These are phyloP conservation scores for Monascus purpureus DNA, from an alignment of 495 filamentous ascomycete species.

Conservation along the genomic window DNA sequence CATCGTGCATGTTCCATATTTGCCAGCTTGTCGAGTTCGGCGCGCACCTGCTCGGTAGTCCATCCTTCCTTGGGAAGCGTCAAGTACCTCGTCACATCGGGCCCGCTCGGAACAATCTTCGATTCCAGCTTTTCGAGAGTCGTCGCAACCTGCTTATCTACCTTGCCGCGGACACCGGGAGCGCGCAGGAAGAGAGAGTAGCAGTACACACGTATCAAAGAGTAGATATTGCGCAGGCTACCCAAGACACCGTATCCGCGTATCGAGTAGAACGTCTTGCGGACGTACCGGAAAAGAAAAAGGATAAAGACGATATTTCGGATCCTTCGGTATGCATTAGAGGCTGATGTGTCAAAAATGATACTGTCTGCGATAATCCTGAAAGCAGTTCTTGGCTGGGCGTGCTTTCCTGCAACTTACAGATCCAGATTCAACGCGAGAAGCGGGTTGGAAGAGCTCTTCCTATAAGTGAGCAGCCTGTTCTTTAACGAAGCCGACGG, in stretches of 20 bases:
- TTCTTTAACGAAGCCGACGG: constrained; percentile 28
- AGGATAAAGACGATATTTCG: constrained; percentile 83
- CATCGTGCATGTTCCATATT: constrained; percentile 88
- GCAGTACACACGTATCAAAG: constrained; percentile 48
- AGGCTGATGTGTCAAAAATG: constrained; percentile 7
- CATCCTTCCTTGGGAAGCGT: constrained; percentile 76
- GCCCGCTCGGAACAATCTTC: constrained; percentile 64
- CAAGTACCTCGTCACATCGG: constrained; percentile 58
- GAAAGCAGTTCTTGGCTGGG: too few species aligned
- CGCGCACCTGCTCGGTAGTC: constrained; percentile 61
- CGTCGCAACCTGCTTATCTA: constrained; percentile 60
- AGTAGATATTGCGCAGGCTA: constrained; percentile 57
- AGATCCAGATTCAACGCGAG: constrained; percentile 63
- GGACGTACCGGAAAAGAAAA: constrained; percentile 76
- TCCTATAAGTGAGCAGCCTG: constrained; percentile 28
- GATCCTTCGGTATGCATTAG: constrained; percentile 44
- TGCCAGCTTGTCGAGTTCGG: constrained; percentile 64
- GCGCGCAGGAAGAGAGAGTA: constrained; percentile 78
- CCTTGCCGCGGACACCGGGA: constrained; percentile 69
- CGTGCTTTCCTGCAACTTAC: too few species aligned
- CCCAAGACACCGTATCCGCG: constrained; percentile 82
- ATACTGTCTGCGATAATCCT: background rate
- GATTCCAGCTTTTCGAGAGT: constrained; percentile 57
- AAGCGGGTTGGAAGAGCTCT: constrained; percentile 42
- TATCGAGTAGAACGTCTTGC: constrained; percentile 67